Conservation (phyloP, 2,329 filamentous ascomycete genomes). For the Leptosphaerulina australis region DNA sequence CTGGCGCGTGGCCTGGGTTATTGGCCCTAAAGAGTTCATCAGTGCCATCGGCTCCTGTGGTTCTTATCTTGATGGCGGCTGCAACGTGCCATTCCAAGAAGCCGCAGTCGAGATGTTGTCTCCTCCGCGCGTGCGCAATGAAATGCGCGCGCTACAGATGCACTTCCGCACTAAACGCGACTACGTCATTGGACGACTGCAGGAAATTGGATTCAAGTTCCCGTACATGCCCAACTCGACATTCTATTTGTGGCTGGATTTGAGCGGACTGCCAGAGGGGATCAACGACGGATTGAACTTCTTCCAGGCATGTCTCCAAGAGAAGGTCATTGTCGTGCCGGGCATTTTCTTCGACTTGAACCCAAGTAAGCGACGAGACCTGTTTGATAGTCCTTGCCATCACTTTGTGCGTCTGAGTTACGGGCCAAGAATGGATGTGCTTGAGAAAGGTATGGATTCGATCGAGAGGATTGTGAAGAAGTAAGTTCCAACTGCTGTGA, state of each 20-base stretch:
- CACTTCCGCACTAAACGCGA: conserved; percentile 96
- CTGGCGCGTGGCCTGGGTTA: conserved; percentile 95
- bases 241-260: conserved; percentile 85
- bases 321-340: conserved; percentile 95
- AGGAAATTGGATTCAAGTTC: conserved; percentile 85
- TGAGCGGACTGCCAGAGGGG: conserved; percentile 70
- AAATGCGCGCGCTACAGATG: conserved; percentile 87
- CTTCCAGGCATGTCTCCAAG: conserved; percentile 89
- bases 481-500: conserved; percentile 31
- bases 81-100: conserved; percentile 94
- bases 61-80: conserved; percentile 91
- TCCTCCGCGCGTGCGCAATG: conserved; percentile 74
- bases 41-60: conserved; percentile 90
- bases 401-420: conserved; percentile 53
- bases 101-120: conserved; percentile 94
- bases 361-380: conserved; percentile 82
- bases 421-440: conserved; percentile 49
- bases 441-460: conserved; percentile 49
- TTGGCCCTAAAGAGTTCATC: conserved; percentile 96
- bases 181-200: conserved; percentile 80
- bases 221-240: conserved; percentile 82
- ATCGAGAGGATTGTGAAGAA: conserved; percentile 50
- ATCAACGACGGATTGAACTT: conserved; percentile 96
- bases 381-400: conserved; percentile 95
- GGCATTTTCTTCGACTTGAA: conserved; percentile 99